Base-by-base conservation (phyloP, 352 stramenopile genomes). In the Globisporangium takayamanum region DNA sequence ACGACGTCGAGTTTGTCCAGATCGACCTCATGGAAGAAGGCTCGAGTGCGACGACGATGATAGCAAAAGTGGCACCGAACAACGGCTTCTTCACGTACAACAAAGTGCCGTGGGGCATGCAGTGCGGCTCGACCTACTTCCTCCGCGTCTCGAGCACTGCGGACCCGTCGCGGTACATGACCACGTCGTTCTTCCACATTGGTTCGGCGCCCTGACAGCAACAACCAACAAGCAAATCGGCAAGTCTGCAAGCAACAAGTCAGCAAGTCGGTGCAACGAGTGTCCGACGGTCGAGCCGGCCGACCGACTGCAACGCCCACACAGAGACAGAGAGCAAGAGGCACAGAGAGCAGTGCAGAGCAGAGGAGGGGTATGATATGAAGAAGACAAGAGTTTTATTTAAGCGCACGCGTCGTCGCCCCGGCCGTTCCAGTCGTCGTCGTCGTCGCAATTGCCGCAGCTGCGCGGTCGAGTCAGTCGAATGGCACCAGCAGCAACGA, bases 91-190 rank as follows among this genome's bases (percentile, higher is more conserved):
- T 89, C 56, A 74, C 67, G 20, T 91, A 92, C 60, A 66, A 62
- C 44, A 84, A 81, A 51, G 84, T 94, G 48, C 84, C 82, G n/a
- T 94, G 84, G 84, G 84, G 84, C 46, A 90, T 94, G 77, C 72
- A 81, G 37, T 78, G 68, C 51, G 84, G 84, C 48, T 69, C 74
- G 55, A 85, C 83, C 50, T 94, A 92, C 74, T 89, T 92, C 57
- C 57, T 94, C 30, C 76, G 78, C 26, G 67, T 94, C 44, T 85
- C 73, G 45, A 72, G 71, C 42, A 63, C 63, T 0, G 65, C 67
- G 10, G 70, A 78, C 22, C 52, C 64, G 14, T 63, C 68, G 11
- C 77, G 79, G 7, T 89, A 68, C 54, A 77, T 80, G 53, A 88
- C 78, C 5, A 89, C 76, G 39, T 69, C 67, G 45, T 82, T 86